Percentiles rank a stretch among this genome's conserved stretches.
Evolutionary conservation across 1,139 yeast species (phyloP).

Genomic region (Kurtzmaniella natalensis): DNA sequence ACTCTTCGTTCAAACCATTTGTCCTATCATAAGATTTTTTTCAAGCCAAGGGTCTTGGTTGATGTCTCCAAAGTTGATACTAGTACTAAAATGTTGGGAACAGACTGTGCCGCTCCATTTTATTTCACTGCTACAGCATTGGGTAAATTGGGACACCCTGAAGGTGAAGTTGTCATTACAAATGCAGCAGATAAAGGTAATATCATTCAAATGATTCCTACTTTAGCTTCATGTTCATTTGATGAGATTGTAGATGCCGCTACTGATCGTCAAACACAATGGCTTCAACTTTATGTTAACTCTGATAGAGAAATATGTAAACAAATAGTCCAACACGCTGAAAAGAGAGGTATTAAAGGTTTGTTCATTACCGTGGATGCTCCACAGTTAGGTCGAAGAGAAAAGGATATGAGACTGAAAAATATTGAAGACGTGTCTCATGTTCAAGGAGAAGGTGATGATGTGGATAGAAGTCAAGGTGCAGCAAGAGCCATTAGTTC

Average conservation of each 20-base stretch:
- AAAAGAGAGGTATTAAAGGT: conserved; percentile 70
- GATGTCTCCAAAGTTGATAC: conserved; percentile 52
- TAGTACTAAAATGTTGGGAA: conserved; percentile 39
- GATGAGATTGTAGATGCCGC: conserved; percentile 65
- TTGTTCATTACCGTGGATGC: conserved; percentile 90
- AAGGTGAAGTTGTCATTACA: conserved; percentile 76
- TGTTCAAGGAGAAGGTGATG: conserved; percentile 63
- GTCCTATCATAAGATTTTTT: conserved; percentile 81
- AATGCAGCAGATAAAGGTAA: conserved; percentile 66
- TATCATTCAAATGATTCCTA: conserved; percentile 77
- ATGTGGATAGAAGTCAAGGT: conserved; percentile 68
- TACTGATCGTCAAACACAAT: conserved; percentile 55
- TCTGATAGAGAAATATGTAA: conserved; percentile 51
- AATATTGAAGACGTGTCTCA: conserved; percentile 41
- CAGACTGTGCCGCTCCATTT: conserved; percentile 49
- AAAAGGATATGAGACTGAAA: conserved; percentile 53
- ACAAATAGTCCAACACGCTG: conserved; percentile 65
- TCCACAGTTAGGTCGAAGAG: conserved; percentile 91
- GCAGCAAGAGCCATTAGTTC: conserved; percentile 84
- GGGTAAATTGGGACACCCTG: conserved; percentile 70
- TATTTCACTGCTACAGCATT: conserved; percentile 79
- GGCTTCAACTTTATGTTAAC: conserved; percentile 90
- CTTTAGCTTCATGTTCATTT: conserved; percentile 70
- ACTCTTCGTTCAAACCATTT: conserved; percentile 84
- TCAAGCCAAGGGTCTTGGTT: conserved; percentile 75